These are phyloP conservation scores for Phialophora macrospora DNA, from an alignment of 2,329 filamentous ascomycete genomes.

Conservation along the genomic window DNA sequence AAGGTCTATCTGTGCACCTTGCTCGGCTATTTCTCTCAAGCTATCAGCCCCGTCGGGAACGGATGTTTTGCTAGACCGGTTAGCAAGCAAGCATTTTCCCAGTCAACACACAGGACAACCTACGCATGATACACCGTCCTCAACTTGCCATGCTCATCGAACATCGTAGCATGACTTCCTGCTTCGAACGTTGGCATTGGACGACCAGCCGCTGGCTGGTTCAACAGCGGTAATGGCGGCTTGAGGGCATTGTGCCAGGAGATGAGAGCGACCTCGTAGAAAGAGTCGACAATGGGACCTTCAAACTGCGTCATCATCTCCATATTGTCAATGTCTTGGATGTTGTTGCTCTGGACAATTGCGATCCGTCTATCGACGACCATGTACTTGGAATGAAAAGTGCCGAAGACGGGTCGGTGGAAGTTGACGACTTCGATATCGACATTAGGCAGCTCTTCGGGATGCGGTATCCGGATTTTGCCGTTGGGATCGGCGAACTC, in stretches of 20 bases:
- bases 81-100: conserved; percentile 9
- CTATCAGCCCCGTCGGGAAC: conserved; percentile 26
- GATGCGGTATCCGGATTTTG: conserved; percentile 64
- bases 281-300: conserved; percentile 74
- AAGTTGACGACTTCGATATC: conserved; percentile 75
- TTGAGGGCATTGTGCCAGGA: conserved; percentile 70
- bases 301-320: conserved; percentile 81
- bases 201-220: conserved; percentile 53
- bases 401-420: conserved; percentile 71
- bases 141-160: conserved; percentile 32
- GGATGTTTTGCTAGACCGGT: conserved; percentile 19
- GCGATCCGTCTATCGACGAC: conserved; percentile 74
- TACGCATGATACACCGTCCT: conserved; percentile 30
- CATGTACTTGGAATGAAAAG: conserved; percentile 79
- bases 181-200: conserved; percentile 38
- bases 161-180: conserved; percentile 30
- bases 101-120: background rate
- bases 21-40: conserved; percentile 31
- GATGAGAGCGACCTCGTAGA: conserved; percentile 75
- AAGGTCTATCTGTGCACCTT: conserved; percentile 42
- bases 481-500: conserved; percentile 59
- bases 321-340: conserved; percentile 76
- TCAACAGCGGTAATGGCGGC: conserved; percentile 62
- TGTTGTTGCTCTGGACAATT: conserved; percentile 77
- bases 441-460: conserved; percentile 70